Evolutionary conservation across 495 filamentous ascomycete species (phyloP), one percentile per base, ranked within the genome.

Genomic region (Aspergillus bridgeri): DNA sequence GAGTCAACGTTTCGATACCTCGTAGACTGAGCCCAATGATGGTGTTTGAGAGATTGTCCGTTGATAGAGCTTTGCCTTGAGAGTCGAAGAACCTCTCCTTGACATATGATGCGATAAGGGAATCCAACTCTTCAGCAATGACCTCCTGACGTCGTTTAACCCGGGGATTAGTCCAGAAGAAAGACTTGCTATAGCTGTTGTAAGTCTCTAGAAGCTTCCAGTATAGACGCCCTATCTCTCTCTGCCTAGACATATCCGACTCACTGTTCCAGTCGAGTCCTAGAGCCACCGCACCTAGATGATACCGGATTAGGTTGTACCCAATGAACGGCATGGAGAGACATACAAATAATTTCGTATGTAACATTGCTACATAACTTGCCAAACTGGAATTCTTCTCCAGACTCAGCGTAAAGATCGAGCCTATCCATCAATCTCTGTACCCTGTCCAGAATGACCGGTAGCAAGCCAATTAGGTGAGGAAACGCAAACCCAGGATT

Each of bases 251-350:
- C 33, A 38, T 15, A 15, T 38, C 33, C 17, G 33, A 38, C 33
- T 38, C 1, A 38, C 17, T 38, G 33, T 38, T 38, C 33, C 1
- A 11, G 20, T 54, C 46, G 17, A 23, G 23, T 46, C 54, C 57
- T 46, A 59, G 50, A 3, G 51, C 54, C 8, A 54, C 57, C 11
- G 57, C 57, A 9, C 57, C 57, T 59, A 27, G 4, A 38, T 11
- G 42, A 13, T 8, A 20, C 19, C 17, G 18, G 19, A 3, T 25
- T 53, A 20, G 21, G 3, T 47, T 17, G 21, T 23, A 21, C 21
- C 21, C 19, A 6, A 47, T 47, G 44, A 23, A 47, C n/a, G 21
- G n/a, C 2, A 23, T 13, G n/a, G 4, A 4, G 4, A 20, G 7
- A 47, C 44, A 8, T 20, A 47, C 44, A 19, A 11, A 47, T 47